Evolutionary conservation across 805 yeast genomes (phyloP).

Genomic region (Candida xiaguanensis): DNA sequence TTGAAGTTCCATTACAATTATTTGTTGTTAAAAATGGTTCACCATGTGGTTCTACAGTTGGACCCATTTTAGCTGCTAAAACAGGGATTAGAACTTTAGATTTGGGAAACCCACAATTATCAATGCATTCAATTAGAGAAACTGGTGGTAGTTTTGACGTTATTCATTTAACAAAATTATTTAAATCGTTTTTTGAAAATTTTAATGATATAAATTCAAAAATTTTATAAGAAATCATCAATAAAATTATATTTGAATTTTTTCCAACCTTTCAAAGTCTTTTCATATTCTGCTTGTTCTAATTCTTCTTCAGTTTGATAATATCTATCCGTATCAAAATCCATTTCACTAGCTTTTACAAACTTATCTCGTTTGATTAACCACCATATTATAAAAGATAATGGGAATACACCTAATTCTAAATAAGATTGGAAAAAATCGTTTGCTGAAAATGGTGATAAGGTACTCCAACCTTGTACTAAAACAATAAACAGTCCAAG

Average conservation of each 20-base stretch:
- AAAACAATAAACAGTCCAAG: conserved; percentile 42
- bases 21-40: conserved; percentile 93
- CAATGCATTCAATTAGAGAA: conserved; percentile 93
- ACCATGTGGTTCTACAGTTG: conserved; percentile 95
- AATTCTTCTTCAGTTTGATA: conserved; percentile 46
- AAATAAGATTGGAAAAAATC: conserved; percentile 44
- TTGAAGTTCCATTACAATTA: conserved; percentile 78
- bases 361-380: conserved; percentile 40
- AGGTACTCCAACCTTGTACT: conserved; percentile 53
- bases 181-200: conserved; percentile 54
- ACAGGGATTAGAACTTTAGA: conserved; percentile 86
- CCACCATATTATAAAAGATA: conserved; percentile 46
- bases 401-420: conserved; percentile 47
- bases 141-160: conserved; percentile 82
- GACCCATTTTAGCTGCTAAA: conserved; percentile 86
- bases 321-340: conserved; percentile 50
- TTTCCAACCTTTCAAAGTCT: conserved; percentile 41
- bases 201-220: conserved; percentile 26
- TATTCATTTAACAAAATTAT: conserved; percentile 56
- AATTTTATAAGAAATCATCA: conserved; percentile 26
- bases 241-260: conserved; percentile 32
- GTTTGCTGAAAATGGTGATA: conserved; percentile 42
- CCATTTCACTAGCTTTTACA: conserved; percentile 46
- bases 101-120: conserved; percentile 85
- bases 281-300: conserved; percentile 34